Evolutionary conservation across 1,139 yeast species (phyloP).

Genomic region (Ogataea hybrid): DNA sequence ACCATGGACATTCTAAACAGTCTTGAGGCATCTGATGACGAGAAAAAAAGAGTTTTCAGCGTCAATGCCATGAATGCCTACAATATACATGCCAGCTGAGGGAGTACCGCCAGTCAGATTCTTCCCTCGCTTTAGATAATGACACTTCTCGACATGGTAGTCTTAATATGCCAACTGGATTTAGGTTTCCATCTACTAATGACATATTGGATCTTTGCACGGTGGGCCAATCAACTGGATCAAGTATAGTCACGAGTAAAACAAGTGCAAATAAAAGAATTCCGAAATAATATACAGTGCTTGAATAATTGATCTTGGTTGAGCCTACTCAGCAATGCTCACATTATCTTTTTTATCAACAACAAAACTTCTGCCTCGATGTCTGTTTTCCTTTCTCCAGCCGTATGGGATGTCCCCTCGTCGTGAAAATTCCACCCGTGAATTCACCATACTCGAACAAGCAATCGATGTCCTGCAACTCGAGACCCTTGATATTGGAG

Average conservation of each 20-base stretch:
- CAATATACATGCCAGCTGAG: not conserved
- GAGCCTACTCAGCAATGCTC: constrained; percentile 10
- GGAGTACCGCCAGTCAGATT: not conserved
- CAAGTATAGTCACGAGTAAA: not conserved
- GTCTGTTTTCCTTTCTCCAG: constrained; percentile 11
- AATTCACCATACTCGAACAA: constrained; percentile 31
- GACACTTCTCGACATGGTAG: not conserved
- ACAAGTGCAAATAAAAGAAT: not conserved
- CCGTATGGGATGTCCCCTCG: constrained; percentile 13
- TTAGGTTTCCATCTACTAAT: not conserved
- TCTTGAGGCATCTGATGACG: constrained; percentile 1
- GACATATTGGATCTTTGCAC: not conserved
- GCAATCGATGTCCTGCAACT: constrained; percentile 44
- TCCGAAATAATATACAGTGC: not conserved
- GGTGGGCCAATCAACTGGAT: not conserved
- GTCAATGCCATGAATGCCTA: not conserved
- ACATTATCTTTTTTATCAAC: constrained; percentile 7
- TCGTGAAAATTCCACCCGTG: constrained; percentile 11
- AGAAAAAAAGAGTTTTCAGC: not conserved
- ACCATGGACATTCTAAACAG: not conserved
- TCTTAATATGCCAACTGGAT: not conserved
- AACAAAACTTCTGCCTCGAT: constrained; percentile 2
- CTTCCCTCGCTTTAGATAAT: not conserved
- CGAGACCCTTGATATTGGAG: constrained; percentile 43
- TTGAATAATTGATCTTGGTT: not conserved